Evolutionary conservation across 495 filamentous ascomycete species (phyloP), one percentile per base, ranked within the genome.

Genomic region (Durotheca rogersii): DNA sequence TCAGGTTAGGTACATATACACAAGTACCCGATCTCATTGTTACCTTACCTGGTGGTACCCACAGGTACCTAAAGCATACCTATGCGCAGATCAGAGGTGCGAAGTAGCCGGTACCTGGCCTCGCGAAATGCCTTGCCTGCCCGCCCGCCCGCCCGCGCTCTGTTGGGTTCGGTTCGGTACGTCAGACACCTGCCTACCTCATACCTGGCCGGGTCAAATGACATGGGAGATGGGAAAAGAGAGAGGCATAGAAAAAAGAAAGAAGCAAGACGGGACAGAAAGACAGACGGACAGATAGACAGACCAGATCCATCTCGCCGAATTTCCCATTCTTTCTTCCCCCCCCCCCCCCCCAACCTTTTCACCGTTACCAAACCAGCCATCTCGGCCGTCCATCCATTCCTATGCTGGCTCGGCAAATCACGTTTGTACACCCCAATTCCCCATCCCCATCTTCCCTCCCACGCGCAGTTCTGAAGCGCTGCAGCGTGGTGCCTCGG

Each of bases 391-490:
- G 49, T 58, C 51, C 55, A 58, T 45, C 49, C 55, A 58, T 58
- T 53, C 49, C 49, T 58, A 58, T 58, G 49, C 49, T 53, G 55
- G 55, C 49, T 58, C 55, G 55, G 55, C 55, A 58, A n/a, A 58
- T 58, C 55, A 58, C 51, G 55, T 58, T n/a, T 31, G 55, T 43
- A 58, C 55, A 53, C 53, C 53, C 49, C 53, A 58, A n/a, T n/a
- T n/a, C n/a, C n/a, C 43, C 48, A 53, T 41, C 49, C 55, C 48
- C n/a, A n/a, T n/a, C n/a, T n/a, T n/a, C n/a, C n/a, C n/a, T n/a
- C 53, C 55, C 55, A 53, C 55, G 55, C 55, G 55, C 53, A 49
- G 53, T 53, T 40, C 36, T 49, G 55, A 38, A 53, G 49, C 55
- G 53, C 55, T 58, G 55, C 55, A 58, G 55, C 54, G 49, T 58